Evolutionary conservation across 768 basidiomycete species (phyloP).

Genomic region (Xanthoconium purpureum): DNA sequence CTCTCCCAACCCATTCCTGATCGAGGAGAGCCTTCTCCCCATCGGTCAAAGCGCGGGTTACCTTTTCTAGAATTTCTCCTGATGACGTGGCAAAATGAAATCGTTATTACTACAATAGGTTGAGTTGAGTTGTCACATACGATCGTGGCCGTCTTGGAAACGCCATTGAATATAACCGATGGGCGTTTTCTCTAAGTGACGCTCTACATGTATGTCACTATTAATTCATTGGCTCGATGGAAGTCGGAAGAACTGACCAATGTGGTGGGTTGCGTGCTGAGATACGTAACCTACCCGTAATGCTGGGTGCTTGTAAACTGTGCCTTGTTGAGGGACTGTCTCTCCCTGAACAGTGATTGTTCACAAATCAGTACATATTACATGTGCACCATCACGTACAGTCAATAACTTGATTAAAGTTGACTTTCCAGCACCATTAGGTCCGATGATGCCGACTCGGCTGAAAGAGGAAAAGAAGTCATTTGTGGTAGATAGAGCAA

Average conservation of each 20-base stretch:
- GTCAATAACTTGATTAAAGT: constrained; percentile 94
- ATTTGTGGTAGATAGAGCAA: constrained; percentile 12
- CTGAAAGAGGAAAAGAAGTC: constrained; percentile 40
- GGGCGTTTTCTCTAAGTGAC: constrained; percentile 93
- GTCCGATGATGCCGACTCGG: constrained; percentile 88
- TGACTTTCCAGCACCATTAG: constrained; percentile 95
- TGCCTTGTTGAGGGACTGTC: constrained; percentile 85
- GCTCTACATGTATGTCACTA: constrained; percentile 49
- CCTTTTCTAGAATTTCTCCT: constrained; percentile 91
- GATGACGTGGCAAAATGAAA: constrained; percentile 13
- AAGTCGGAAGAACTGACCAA: constrained; percentile 47
- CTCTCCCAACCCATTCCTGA: constrained; percentile 85
- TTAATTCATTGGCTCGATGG: constrained; percentile 12
- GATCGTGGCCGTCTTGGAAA: constrained; percentile 97
- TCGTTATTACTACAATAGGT: constrained; percentile 6
- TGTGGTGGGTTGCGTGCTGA: constrained; percentile 97
- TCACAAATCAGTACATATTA: constrained; percentile 5
- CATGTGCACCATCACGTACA: constrained; percentile 38
- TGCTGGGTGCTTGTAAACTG: constrained; percentile 91
- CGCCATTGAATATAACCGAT: constrained; percentile 98
- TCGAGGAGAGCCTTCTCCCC: constrained; percentile 81
- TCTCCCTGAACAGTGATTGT: constrained; percentile 60
- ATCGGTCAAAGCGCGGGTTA: constrained; percentile 82
- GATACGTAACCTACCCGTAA: constrained; percentile 96
- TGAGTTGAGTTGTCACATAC: constrained; percentile 43